These are phyloP conservation scores for Hibiscus tridactylites DNA, from an alignment of 345 rosid genomes.

Conservation along the genomic window DNA sequence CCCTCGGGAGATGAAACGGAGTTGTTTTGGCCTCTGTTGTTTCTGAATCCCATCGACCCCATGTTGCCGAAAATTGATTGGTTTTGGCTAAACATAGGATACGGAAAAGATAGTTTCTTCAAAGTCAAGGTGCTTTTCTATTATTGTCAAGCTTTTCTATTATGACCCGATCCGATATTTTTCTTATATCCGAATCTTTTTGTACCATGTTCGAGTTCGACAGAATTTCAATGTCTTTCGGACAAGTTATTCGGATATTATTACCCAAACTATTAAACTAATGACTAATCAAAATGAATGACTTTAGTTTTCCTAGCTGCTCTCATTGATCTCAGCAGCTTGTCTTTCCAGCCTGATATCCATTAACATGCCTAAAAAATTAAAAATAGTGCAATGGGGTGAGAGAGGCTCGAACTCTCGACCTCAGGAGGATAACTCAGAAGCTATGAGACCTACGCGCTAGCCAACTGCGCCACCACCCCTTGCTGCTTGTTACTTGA, in stretches of 20 bases:
- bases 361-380: no score
- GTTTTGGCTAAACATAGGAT: not conserved
- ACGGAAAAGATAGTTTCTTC: not conserved
- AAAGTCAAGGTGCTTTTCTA: not conserved
- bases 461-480: conserved; percentile 98
- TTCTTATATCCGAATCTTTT: not conserved
- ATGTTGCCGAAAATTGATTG: not conserved
- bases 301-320: no score
- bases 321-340: no score
- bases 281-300: no score
- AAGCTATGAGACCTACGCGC: conserved; percentile 97
- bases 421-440: conserved; percentile 89
- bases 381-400: conserved; percentile 35
- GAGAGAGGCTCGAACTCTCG: conserved; percentile 96
- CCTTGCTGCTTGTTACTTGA: conserved; percentile 10
- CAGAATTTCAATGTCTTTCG: not conserved
- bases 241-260: no score
- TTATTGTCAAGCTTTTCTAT: not conserved
- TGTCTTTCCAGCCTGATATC: no score
- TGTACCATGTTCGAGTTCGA: not conserved
- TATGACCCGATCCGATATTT: not conserved
- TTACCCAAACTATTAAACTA: no score
- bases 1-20: not conserved
- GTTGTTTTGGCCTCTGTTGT: not conserved
- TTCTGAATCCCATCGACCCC: not conserved